These are phyloP conservation scores for Claviceps arundinis DNA, from an alignment of 2,329 filamentous ascomycete genomes.

Conservation along the genomic window DNA sequence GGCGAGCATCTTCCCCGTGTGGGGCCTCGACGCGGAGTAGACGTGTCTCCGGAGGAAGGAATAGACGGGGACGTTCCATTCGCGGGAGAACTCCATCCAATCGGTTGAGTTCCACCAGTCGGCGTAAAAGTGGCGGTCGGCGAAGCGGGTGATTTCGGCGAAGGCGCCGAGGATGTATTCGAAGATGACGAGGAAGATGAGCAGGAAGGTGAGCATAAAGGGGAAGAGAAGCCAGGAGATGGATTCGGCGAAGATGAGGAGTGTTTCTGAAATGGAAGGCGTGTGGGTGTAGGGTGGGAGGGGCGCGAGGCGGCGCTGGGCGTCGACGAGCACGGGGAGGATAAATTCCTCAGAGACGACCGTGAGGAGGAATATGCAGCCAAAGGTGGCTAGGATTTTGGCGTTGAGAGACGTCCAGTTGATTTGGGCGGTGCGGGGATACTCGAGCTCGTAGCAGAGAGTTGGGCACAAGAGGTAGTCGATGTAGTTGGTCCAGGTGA, in stretches of 20 bases:
- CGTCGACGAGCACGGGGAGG: constrained; percentile 71
- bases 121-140: constrained; percentile 83
- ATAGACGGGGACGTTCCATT: constrained; percentile 98
- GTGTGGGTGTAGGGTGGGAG: constrained; percentile 13
- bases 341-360: constrained; percentile 92
- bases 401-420: constrained; percentile 71
- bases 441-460: constrained; percentile 94
- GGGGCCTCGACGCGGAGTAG: constrained; percentile 67
- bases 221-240: constrained; percentile 88
- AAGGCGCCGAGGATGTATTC: constrained; percentile 93
- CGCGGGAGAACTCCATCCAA: constrained; percentile 89
- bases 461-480: constrained; percentile 91
- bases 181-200: constrained; percentile 97
- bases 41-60: constrained; percentile 91
- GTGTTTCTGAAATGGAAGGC: constrained; percentile 45
- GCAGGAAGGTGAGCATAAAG: constrained; percentile 89
- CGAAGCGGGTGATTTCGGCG: constrained; percentile 86
- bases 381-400: constrained; percentile 83
- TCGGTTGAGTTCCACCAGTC: constrained; percentile 69
- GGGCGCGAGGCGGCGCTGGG: constrained; percentile 40
- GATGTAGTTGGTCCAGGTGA: constrained; percentile 67
- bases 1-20: constrained; percentile 63
- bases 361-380: constrained; percentile 89
- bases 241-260: constrained; percentile 74
- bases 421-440: constrained; percentile 64